Conservation (phyloP, 345 rosid species). For the Salix arbutifolia region DNA sequence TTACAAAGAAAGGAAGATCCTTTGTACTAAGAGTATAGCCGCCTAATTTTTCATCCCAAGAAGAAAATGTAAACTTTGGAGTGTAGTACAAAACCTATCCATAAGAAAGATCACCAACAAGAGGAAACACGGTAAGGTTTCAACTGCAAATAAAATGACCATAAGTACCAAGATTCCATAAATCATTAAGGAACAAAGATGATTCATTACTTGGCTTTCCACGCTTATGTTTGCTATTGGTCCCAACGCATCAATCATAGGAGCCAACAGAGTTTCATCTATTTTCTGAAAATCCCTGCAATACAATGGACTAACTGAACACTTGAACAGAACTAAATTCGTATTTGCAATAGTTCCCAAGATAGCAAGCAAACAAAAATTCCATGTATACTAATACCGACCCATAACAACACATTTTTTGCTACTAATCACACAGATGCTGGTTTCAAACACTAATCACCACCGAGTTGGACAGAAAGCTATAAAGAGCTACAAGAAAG, state of each 20-base stretch:
- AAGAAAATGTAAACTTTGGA: slow-evolving; percentile 76
- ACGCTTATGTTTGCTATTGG: slow-evolving; percentile 77
- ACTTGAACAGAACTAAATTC: no score
- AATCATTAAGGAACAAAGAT: background rate
- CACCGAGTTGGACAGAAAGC: background rate
- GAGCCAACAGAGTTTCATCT: slow-evolving; percentile 59
- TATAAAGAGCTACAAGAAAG: background rate
- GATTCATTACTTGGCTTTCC: slow-evolving; percentile 75
- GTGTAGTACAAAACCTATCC: slow-evolving; percentile 83
- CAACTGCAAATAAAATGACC: background rate
- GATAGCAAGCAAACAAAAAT: background rate
- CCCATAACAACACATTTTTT: background rate
- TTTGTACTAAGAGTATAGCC: slow-evolving; percentile 61
- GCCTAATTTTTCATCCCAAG: slow-evolving; percentile 67
- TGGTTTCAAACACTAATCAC: background rate
- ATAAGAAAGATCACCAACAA: background rate
- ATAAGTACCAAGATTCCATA: background rate
- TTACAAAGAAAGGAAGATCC: slow-evolving; percentile 94
- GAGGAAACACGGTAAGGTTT: slow-evolving; percentile 3
- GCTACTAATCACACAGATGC: background rate
- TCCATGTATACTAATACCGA: background rate
- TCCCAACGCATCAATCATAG: slow-evolving; percentile 61
- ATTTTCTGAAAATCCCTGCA: slow-evolving; percentile 72
- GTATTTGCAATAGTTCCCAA: slow-evolving; percentile 3
- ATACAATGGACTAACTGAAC: no score